These are phyloP conservation scores for Clavispora carvajalis DNA, from an alignment of 805 yeast genomes.

Conservation along the genomic window DNA sequence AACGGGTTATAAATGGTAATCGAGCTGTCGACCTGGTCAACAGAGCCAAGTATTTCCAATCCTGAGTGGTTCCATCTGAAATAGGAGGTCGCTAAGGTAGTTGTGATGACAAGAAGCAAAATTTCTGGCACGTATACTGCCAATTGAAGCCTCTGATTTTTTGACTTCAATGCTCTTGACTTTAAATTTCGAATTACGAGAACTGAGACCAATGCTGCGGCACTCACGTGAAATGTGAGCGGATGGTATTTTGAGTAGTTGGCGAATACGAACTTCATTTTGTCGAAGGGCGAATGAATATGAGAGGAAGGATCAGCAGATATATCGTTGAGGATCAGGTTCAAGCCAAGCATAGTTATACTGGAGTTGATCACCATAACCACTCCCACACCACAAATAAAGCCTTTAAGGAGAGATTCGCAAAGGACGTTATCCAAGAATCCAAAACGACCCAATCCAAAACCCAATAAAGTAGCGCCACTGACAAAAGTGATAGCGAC, in stretches of 20 bases:
- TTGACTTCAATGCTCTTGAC: conserved; percentile 23
- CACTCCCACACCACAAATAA: conserved; percentile 40
- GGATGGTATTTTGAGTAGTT: conserved; percentile 46
- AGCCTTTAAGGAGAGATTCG: conserved; percentile 38
- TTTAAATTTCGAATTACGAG: conserved; percentile 39
- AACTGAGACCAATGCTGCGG: conserved; percentile 45
- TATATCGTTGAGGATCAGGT: conserved; percentile 36
- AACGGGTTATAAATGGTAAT: conserved; percentile 55
- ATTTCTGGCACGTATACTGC: conserved; percentile 81
- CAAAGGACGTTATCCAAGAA: conserved; percentile 36
- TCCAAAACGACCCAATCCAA: conserved; percentile 24
- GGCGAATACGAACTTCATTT: conserved; percentile 50
- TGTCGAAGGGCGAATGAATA: conserved; percentile 61
- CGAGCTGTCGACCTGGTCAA: conserved; percentile 42
- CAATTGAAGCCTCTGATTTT: conserved; percentile 18
- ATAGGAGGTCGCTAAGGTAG: conserved; percentile 47
- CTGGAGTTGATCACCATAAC: conserved; percentile 56
- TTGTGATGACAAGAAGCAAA: conserved; percentile 59
- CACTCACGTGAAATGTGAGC: conserved; percentile 60
- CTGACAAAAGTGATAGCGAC: conserved; percentile 57
- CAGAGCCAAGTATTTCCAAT: conserved; percentile 65
- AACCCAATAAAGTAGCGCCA: conserved; percentile 47
- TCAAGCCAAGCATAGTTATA: conserved; percentile 68
- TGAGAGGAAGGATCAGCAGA: conserved; percentile 30
- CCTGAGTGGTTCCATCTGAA: conserved; percentile 50